Evolutionary conservation across 371 early-diverging fungal genomes (phyloP).

Genomic region (Lichtheimia ornata): DNA sequence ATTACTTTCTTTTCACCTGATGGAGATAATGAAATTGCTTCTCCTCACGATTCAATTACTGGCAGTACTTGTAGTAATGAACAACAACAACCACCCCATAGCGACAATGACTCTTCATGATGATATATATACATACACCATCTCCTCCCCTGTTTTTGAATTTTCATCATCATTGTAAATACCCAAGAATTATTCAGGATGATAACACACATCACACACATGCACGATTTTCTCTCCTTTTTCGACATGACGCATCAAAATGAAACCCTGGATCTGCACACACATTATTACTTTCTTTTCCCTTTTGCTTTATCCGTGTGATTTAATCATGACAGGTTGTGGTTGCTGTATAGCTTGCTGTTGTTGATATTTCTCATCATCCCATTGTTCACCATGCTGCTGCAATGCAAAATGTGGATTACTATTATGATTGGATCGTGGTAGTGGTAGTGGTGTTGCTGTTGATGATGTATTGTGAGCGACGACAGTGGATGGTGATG

Average conservation of each 20-base stretch:
- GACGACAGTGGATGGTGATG: not conserved
- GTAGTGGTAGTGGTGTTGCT: not conserved
- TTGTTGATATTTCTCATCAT: not conserved
- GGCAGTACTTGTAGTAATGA: not conserved
- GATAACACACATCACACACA: too few relatives aligned
- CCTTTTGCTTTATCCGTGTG: too few relatives aligned
- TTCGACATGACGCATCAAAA: too few relatives aligned
- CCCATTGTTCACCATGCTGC: not conserved
- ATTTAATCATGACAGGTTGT: not conserved
- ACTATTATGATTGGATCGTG: not conserved
- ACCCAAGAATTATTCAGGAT: too few relatives aligned
- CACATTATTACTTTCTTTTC: too few relatives aligned
- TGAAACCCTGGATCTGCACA: too few relatives aligned
- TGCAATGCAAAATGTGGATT: not conserved
- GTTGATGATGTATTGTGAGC: slow-evolving; percentile 1
- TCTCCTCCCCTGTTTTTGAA: too few relatives aligned
- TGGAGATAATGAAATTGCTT: slow-evolving; percentile 60
- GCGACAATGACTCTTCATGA: too few relatives aligned
- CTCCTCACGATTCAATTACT: slow-evolving; percentile 40
- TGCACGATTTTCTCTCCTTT: too few relatives aligned
- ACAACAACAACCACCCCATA: too few relatives aligned
- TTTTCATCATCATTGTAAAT: too few relatives aligned
- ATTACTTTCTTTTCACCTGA: slow-evolving; percentile 49
- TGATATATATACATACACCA: too few relatives aligned
- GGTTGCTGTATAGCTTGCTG: not conserved